Conservation (phyloP, 2,329 filamentous ascomycete species). For the Colletotrichum nymphaeae region DNA sequence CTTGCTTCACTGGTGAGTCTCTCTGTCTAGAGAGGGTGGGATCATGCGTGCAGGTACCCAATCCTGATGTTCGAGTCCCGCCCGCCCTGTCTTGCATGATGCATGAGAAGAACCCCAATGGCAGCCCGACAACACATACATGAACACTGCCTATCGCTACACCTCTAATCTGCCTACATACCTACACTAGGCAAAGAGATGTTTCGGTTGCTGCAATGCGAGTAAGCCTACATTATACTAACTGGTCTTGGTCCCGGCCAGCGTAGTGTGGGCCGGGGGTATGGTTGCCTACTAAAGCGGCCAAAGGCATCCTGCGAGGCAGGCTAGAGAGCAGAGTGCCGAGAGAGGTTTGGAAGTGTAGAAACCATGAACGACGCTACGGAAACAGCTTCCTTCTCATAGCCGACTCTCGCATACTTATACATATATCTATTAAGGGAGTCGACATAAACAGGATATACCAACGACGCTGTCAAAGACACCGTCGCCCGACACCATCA, state of each 20-base stretch:
- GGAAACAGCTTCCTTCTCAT: background rate
- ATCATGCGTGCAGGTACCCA: background rate
- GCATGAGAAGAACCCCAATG: constrained; percentile 13
- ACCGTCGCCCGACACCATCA: no score
- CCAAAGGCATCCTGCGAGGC: constrained; percentile 1
- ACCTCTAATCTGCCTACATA: background rate
- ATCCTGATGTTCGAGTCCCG: background rate
- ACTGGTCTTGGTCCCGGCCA: background rate
- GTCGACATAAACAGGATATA: background rate
- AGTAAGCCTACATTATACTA: background rate
- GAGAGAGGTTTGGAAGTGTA: background rate
- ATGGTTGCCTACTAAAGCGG: background rate
- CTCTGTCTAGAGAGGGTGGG: background rate
- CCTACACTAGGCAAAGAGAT: background rate
- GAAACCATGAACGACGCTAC: background rate
- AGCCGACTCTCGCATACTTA: background rate
- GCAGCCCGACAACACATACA: constrained; percentile 21
- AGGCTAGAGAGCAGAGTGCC: background rate
- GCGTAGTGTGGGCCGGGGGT: background rate
- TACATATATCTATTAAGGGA: background rate
- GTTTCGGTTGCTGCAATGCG: background rate
- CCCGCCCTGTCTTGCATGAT: constrained; percentile 6
- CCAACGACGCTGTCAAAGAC: no score
- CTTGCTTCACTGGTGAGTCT: background rate
- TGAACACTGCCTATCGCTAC: constrained; percentile 5